Base-by-base conservation (phyloP, 139 green algal genomes). In the Marvania coccoides region DNA sequence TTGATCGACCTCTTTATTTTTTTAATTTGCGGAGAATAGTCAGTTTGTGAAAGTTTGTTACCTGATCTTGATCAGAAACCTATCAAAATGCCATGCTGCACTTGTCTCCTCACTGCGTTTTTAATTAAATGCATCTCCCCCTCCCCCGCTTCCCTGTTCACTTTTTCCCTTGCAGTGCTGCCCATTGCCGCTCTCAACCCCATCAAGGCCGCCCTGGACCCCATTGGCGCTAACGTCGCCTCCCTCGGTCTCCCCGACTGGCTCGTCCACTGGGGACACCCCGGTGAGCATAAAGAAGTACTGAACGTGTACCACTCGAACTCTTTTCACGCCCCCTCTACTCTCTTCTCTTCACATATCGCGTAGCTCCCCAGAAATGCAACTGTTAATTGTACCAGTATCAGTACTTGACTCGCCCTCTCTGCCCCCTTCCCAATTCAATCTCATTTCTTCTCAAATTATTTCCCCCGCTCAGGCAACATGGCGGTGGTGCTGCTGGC, bases 401-500 rank as follows among this genome's bases (percentile, higher is more conserved):
- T 6, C 15, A 35, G 48, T 58, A 28, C 26, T 39, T 7, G n/a
- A 58, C 48, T 37, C 14, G 26, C 6, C 14, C 10, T 58, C 8
- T 58, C 6, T 34, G 46, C 30, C 12, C 54, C n/a, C 63, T 66
- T 6, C 63, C 55, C 2, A 54, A 78, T 61, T 19, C n/a, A n/a
- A n/a, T n/a, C n/a, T 47, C 39, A 47, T 47, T 14, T 47, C 13
- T 47, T 47, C 39, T 14, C 39, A 14, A n/a, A 47, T 47, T 47
- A n/a, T 47, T 47, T 12, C 39, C 23, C 15, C 10, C 84, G 91
- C 62, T 74, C 82, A 5, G 77, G 74, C 34, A 94, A 94, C 73
- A 95, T 95, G 88, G 63, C 71, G 6, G 76, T 90, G 2, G 75
- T 87, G n/a, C 59, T 86, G 12, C 1, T 72, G 26, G 78, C 82